A percentile compares a stretch with the other conserved stretches of the same genome.
Evolutionary conservation across 306 rosid genomes (phyloP).

Genomic region (Quercus bicolor): DNA sequence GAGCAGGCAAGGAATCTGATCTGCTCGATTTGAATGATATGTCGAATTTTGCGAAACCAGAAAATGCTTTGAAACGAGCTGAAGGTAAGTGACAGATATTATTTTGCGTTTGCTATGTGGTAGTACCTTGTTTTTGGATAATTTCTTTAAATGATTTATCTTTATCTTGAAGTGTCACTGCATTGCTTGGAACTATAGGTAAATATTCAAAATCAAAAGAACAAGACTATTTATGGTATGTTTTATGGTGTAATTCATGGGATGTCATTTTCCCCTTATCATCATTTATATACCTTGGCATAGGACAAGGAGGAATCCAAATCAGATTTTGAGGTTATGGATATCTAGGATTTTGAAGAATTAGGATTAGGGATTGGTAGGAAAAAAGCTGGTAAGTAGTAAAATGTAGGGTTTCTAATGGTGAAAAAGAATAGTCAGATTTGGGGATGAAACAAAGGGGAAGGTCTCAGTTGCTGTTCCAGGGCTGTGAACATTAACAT

Average conservation of each 20-base stretch:
- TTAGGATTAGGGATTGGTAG: too few relatives aligned
- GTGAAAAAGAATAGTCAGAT: too few relatives aligned
- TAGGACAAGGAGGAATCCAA: too few relatives aligned
- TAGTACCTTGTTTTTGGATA: not conserved
- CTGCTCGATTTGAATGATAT: conserved; percentile 20
- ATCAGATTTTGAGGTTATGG: too few relatives aligned
- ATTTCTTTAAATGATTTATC: not conserved
- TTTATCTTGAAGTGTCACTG: not conserved
- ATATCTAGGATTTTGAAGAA: too few relatives aligned
- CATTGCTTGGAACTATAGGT: not conserved
- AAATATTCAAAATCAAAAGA: not conserved
- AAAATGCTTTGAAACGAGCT: conserved; percentile 62
- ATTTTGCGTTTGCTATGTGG: not conserved
- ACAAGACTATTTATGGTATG: not conserved
- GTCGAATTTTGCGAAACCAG: conserved; percentile 55
- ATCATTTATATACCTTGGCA: not conserved
- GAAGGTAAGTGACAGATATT: conserved; percentile 36
- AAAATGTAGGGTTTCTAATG: too few relatives aligned
- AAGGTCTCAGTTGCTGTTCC: too few relatives aligned
- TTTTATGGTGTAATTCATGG: not conserved
- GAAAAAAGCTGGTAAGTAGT: too few relatives aligned
- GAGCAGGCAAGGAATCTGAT: not conserved
- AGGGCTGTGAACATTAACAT: too few relatives aligned
- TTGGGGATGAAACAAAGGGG: too few relatives aligned
- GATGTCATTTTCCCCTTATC: not conserved